Base-by-base conservation (phyloP, 2,329 filamentous ascomycete genomes). In the Pezicula neosporulosa region DNA sequence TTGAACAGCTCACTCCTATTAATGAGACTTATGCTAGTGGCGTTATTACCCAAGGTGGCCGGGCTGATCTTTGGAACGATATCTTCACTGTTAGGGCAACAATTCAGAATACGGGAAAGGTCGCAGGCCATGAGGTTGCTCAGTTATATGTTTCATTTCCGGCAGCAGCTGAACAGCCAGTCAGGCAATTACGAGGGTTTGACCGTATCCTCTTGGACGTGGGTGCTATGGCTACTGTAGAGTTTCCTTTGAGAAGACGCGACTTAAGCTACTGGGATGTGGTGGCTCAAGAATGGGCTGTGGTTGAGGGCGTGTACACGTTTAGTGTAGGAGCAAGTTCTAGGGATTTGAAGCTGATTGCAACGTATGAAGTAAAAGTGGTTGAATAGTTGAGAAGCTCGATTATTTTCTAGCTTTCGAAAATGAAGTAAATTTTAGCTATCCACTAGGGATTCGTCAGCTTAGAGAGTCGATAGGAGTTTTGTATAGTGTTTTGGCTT, bases 211-310 rank as follows among this genome's bases (percentile, higher is more conserved):
- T 62, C 2, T 60, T 87, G 9, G 56, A 62, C 0, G 71, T 77
- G 0, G 73, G 76, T 0, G 66, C 79, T 59, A 71, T 70, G 2
- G 65, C 70, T 7, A 65, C 65, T 1, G 61, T 81, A 6, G 67
- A 58, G 0, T 78, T 87, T 54, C 68, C 74, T 28, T 63, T 87
- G 37, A 82, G 77, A 4, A 72, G 78, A 48, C 76, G 83, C 44
- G 84, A 87, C 56, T 61, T 87, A 47, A 84, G 81, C 53, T 72
- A 82, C 1, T 87, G 83, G 84, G 80, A 87, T 60, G 78, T 83
- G 3, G 69, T 65, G 0, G 66, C 68, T 19, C 82, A 86, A 68
- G 71, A 77, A 51, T 87, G 84, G 83, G 68, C 71, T 12, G 49
- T 81, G 4, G 70, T 15, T 15, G 44, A 38, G 30, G 52, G 49